Percentiles rank a stretch among this genome's conserved stretches.
These are phyloP conservation scores for Exophiala lecanii-corni DNA, from an alignment of 2,329 filamentous ascomycete species.

Conservation along the genomic window DNA sequence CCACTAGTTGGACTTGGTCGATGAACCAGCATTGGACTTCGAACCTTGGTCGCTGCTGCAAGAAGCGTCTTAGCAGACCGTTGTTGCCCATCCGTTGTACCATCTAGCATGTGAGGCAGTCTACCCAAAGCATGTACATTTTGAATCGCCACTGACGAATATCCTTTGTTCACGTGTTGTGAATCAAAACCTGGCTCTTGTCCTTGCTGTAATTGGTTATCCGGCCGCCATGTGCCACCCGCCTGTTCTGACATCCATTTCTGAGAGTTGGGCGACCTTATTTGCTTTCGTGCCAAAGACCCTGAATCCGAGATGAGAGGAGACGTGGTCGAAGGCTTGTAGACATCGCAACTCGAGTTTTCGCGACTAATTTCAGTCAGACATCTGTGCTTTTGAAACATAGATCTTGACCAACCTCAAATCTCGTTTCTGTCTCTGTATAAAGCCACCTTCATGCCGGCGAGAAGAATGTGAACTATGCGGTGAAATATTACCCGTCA, in stretches of 20 bases:
- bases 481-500: conserved; percentile 1
- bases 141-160: conserved; percentile 24
- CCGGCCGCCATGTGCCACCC: no score
- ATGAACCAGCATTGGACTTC: conserved; percentile 18
- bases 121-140: conserved; percentile 25
- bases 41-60: conserved; percentile 19
- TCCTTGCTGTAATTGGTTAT: no score
- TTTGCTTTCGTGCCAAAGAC: neutral
- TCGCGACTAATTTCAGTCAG: no score
- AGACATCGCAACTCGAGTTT: no score
- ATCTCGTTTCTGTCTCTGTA: no score
- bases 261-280: neutral
- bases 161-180: conserved; percentile 24
- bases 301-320: neutral
- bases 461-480: conserved; percentile 6
- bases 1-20: conserved; percentile 12
- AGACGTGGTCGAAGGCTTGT: neutral
- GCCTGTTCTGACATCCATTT: conserved; percentile 4
- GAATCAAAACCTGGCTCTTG: no score
- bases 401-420: no score
- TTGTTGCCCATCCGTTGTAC: conserved; percentile 18
- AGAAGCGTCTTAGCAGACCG: conserved; percentile 20
- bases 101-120: conserved; percentile 25
- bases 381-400: no score
- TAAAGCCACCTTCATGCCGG: no score